phyloP scores from a whole-genome alignment of 345 rosid species.

The Moricandia moricandioides region DNA sequence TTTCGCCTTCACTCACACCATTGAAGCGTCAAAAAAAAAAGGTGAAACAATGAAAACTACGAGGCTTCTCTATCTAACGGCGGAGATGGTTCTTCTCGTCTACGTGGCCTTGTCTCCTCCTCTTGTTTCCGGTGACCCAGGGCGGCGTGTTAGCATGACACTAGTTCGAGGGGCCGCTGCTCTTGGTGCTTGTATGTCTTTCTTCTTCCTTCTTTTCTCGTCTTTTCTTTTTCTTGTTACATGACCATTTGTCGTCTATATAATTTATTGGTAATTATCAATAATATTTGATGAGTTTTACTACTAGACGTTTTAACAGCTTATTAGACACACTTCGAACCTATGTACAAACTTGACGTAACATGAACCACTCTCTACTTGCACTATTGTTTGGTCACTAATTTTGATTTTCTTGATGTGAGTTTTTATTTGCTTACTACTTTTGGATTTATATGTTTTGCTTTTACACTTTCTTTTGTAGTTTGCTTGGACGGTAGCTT shows the following conservation, averaged over 20 bases:
- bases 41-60: slow-evolving; percentile 6
- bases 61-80: slow-evolving; percentile 9
- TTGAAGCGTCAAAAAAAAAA: neutral
- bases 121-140: slow-evolving; percentile 33
- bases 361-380: neutral
- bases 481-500: slow-evolving; percentile 94
- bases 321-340: neutral
- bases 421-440: neutral
- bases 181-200: slow-evolving; percentile 62
- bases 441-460: neutral
- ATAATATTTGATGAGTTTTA: neutral
- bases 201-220: neutral
- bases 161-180: slow-evolving; percentile 60
- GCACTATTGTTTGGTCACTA: neutral
- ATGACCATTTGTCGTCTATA: neutral
- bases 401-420: neutral
- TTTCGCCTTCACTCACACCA: slow-evolving; percentile 10
- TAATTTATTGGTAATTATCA: neutral
- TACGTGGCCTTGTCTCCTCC: slow-evolving; percentile 29
- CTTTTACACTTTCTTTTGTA: slow-evolving; percentile 16
- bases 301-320: neutral
- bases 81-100: slow-evolving; percentile 27
- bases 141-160: slow-evolving; percentile 59
- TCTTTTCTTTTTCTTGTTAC: neutral
- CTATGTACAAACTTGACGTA: neutral